Evolutionary conservation across 2,329 filamentous ascomycete species (phyloP).

Genomic region (Curvularia verruculosa): DNA sequence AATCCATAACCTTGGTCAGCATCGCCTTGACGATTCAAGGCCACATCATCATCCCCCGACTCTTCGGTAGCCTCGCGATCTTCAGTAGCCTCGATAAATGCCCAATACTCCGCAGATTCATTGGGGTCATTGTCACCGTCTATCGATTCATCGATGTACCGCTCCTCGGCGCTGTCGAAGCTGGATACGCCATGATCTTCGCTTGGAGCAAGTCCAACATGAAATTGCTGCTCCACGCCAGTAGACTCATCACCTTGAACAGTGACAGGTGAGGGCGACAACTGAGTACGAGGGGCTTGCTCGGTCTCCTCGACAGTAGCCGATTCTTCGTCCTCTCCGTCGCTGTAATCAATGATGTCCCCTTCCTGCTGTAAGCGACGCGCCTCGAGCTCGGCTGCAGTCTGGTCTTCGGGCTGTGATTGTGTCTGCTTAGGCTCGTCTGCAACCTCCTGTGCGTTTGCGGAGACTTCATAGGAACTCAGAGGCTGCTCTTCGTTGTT

Average conservation of each 20-base stretch:
- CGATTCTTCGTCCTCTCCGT: slow-evolving; percentile 49
- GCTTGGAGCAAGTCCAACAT: slow-evolving; percentile 3
- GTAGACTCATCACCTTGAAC: slow-evolving; percentile 41
- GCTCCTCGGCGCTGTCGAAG: slow-evolving; percentile 8
- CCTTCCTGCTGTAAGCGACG: slow-evolving; percentile 39
- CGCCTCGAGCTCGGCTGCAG: slow-evolving; percentile 11
- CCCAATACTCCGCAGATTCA: slow-evolving; percentile 24
- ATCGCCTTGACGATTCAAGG: slow-evolving; percentile 25
- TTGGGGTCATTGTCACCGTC: slow-evolving; percentile 18
- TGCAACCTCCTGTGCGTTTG: slow-evolving; percentile 3
- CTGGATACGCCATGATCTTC: slow-evolving; percentile 9
- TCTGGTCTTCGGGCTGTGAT: slow-evolving; percentile 4
- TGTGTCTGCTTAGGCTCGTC: not conserved
- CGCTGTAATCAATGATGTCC: slow-evolving; percentile 59
- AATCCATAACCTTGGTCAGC: slow-evolving; percentile 34
- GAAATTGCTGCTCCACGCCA: slow-evolving; percentile 15
- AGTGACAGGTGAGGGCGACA: slow-evolving; percentile 41
- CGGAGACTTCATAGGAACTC: slow-evolving; percentile 1
- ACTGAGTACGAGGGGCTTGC: slow-evolving; percentile 15
- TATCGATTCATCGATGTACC: not conserved
- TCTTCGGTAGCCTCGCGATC: slow-evolving; percentile 20
- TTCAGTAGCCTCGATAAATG: slow-evolving; percentile 23
- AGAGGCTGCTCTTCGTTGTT: slow-evolving; percentile 2
- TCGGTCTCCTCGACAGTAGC: slow-evolving; percentile 18
- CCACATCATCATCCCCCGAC: slow-evolving; percentile 20